Conservation (phyloP, 169 alveolate genomes). For the Theileria luwenshuni region DNA sequence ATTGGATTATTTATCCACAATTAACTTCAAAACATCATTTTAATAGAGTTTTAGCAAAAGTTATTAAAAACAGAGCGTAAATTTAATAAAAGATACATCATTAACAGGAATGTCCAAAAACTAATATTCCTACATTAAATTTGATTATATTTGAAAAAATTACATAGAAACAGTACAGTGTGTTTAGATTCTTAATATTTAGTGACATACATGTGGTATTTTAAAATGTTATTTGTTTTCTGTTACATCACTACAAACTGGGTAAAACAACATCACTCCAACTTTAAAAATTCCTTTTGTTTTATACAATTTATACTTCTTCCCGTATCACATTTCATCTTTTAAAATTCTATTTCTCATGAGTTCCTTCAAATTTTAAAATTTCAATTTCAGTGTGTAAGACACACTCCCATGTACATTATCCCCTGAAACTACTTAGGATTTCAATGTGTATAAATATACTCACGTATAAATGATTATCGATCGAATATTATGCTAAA, state of each 20-base stretch:
- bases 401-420: background rate
- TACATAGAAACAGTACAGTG: no score
- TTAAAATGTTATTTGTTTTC: no score
- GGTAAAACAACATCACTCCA: background rate
- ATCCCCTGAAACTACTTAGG: background rate
- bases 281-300: no score
- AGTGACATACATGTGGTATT: no score
- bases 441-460: slow-evolving; percentile 13
- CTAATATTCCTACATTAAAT: no score
- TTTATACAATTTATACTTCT: background rate
- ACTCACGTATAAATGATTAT: background rate
- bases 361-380: background rate
- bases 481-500: background rate
- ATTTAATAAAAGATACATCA: no score
- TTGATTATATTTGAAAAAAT: no score
- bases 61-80: no score
- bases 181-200: no score
- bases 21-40: background rate
- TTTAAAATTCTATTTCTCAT: background rate
- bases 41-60: no score
- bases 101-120: no score
- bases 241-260: background rate
- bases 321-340: background rate
- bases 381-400: slow-evolving; percentile 1
- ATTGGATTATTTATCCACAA: background rate